Evolutionary conservation across 495 filamentous ascomycete species (phyloP).

Genomic region (Hypoxylon rickii): DNA sequence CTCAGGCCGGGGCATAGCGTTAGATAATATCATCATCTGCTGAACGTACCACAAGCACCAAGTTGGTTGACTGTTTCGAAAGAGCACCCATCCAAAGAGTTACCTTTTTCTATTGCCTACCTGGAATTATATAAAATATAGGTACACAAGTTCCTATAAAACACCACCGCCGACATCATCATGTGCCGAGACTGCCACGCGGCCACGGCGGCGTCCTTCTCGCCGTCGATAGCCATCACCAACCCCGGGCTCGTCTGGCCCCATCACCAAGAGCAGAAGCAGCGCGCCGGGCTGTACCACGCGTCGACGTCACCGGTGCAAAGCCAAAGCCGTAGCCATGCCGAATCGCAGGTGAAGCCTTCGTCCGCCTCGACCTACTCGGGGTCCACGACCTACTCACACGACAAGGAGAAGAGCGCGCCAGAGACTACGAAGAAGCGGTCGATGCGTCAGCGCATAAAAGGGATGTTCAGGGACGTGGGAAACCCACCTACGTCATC

Average conservation of each 20-base stretch:
- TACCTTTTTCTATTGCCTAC: too few species aligned
- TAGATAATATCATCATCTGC: not conserved
- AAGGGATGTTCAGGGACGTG: constrained; percentile 16
- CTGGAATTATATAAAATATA: too few species aligned
- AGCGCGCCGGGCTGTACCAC: not conserved
- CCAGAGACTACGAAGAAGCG: constrained; percentile 18
- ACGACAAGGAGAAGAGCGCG: constrained; percentile 23
- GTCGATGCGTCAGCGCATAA: constrained; percentile 27
- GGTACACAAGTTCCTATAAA: too few species aligned
- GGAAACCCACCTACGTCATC: constrained; percentile 7
- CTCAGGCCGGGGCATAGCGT: constrained; percentile 6
- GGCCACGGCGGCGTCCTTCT: constrained; percentile 16
- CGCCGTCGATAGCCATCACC: constrained; percentile 30
- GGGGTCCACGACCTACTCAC: constrained; percentile 27
- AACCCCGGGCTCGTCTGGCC: constrained; percentile 32
- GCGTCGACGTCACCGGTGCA: too few species aligned
- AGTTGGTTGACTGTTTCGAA: too few species aligned
- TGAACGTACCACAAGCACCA: too few species aligned
- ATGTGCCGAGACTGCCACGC: constrained; percentile 22
- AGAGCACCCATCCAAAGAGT: too few species aligned
- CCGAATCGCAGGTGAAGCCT: constrained; percentile 11
- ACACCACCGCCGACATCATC: constrained; percentile 2
- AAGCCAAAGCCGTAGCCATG: not conserved
- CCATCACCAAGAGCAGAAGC: constrained; percentile 28
- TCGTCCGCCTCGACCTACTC: constrained; percentile 32